Evolutionary conservation across 2,329 filamentous ascomycete species (phyloP), one percentile per base, ranked within the genome.

Genomic region (Alternaria atra): DNA sequence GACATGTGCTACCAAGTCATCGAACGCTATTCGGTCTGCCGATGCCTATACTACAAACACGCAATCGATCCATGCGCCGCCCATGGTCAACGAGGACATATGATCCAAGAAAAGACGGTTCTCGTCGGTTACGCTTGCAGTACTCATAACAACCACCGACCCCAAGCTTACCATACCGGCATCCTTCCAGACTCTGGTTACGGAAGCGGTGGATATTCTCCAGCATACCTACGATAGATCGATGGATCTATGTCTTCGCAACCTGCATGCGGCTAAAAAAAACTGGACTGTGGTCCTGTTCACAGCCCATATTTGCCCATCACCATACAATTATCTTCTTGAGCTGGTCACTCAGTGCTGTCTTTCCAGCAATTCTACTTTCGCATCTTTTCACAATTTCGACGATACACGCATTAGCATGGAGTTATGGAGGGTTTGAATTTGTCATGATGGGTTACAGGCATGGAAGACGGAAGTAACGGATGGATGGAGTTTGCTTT

Each of bases 31-130:
- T 89, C 93, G 56, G 91, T 90, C 57, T 97, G 93, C 85, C 87
- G 89, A 66, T 97, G 93, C 81, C 85, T 94, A 70, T 96, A 97
- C 84, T 92, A 94, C 83, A 86, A 90, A 74, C 94, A 97, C 78
- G 89, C 91, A 48, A 85, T 97, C 71, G 93, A 97, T 74, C 90
- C 91, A 62, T 97, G 93, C 77, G 84, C 88, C 50, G 84, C 87
- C 35, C 92, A 93, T 76, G 91, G 90, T 62, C 89, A 90, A 61
- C 86, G 87, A 51, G 90, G 90, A 47, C 93, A 97, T 74, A 71
- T 73, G 46, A 82, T 94, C 58, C 87, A 92, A 68, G 89, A 91
- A 73, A 90, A 90, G 76, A 91, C 87, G 6, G 91, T 97, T 52
- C 84, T 92, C 20, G 93, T 97, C 25, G 94, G 93, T 52, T 95